phyloP scores from a whole-genome alignment of 140 eudicot genomes.

The Senecio squalidus region DNA sequence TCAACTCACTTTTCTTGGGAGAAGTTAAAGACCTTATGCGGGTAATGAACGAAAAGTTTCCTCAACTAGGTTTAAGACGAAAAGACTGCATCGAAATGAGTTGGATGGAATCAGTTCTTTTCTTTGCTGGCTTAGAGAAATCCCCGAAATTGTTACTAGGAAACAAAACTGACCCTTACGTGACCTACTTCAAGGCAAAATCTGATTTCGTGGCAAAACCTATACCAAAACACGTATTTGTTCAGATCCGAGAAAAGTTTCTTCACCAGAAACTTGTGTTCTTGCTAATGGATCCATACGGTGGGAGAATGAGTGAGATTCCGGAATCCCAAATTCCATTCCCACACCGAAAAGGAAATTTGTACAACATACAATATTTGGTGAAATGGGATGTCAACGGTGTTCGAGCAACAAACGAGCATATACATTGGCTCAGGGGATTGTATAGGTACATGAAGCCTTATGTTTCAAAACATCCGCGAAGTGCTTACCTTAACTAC shows the following conservation, averaged over 20 bases:
- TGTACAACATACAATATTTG: not conserved
- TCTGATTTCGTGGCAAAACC: not conserved
- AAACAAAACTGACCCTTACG: not conserved
- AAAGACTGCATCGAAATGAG: conserved; percentile 25
- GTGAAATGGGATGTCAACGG: not conserved
- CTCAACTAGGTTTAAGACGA: conserved; percentile 19
- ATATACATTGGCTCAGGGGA: not conserved
- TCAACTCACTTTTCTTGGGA: conserved; percentile 14
- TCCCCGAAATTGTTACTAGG: not conserved
- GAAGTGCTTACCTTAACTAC: not conserved
- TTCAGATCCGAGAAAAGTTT: not conserved
- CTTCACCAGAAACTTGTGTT: not conserved
- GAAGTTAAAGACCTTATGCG: not conserved
- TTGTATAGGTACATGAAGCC: not conserved
- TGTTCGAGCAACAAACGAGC: not conserved
- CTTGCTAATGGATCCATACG: not conserved
- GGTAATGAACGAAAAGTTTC: conserved; percentile 20
- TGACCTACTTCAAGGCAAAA: not conserved
- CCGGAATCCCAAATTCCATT: not conserved
- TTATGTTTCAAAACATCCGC: not conserved
- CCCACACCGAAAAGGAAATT: not conserved
- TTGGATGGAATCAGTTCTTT: conserved; percentile 22
- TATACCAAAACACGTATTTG: not conserved
- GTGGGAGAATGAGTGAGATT: not conserved
- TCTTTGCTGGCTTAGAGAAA: not conserved